These are phyloP conservation scores for Tolypocladium ophioglossoides DNA, from an alignment of 2,329 filamentous ascomycete species.

Conservation along the genomic window DNA sequence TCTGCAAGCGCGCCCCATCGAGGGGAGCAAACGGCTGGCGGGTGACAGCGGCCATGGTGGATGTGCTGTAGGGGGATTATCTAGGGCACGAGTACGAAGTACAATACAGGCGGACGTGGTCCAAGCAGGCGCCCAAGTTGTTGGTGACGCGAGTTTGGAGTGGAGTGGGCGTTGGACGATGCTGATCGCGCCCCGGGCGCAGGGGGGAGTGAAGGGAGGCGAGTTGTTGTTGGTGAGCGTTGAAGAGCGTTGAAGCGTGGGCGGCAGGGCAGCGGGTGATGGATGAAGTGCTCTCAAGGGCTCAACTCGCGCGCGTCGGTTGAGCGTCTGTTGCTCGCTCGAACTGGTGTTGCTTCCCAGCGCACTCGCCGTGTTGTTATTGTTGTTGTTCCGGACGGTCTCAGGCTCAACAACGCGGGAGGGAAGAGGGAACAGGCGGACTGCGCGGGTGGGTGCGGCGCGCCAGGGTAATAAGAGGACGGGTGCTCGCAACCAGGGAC, in stretches of 20 bases:
- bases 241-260: not conserved
- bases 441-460: not conserved
- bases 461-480: not conserved
- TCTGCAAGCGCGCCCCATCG: slow-evolving; percentile 58
- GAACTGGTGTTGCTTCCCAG: not conserved
- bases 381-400: not conserved
- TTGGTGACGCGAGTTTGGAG: not conserved
- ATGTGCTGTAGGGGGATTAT: slow-evolving; percentile 2
- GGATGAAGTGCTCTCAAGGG: not conserved
- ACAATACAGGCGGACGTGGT: not conserved
- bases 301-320: not conserved
- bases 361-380: not conserved
- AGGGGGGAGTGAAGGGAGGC: not conserved
- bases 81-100: no score
- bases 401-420: not conserved
- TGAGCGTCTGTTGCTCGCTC: not conserved
- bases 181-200: not conserved
- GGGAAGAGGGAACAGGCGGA: not conserved
- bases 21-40: slow-evolving; percentile 70
- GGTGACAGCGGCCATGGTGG: slow-evolving; percentile 41
- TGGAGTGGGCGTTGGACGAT: not conserved
- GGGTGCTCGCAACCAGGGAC: no score
- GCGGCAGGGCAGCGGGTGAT: no score
- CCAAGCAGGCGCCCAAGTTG: not conserved
- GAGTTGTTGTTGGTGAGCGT: not conserved